A percentile compares a stretch with the other conserved stretches of the same genome.
Evolutionary conservation across 345 rosid species (phyloP).

Genomic region (Populus alba): DNA sequence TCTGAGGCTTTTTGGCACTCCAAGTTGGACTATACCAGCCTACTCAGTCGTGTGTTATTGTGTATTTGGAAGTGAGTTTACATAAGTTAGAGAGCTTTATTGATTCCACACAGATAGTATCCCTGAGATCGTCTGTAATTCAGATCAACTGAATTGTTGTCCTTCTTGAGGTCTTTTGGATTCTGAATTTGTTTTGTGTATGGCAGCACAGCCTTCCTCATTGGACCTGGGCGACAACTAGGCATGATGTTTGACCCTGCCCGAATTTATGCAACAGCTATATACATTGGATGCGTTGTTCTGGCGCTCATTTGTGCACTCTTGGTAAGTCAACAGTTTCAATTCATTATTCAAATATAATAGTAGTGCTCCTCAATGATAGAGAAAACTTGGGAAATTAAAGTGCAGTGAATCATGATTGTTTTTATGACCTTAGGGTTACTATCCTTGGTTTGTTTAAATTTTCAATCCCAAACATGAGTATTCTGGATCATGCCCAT

Average conservation of each 20-base stretch:
- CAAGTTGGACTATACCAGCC: neutral
- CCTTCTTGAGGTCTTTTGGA: slow-evolving; percentile 8
- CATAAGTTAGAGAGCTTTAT: neutral
- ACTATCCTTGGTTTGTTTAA: neutral
- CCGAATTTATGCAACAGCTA: slow-evolving; percentile 69
- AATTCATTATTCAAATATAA: neutral
- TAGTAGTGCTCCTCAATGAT: neutral
- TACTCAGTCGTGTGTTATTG: neutral
- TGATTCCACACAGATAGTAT: neutral
- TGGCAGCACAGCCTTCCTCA: slow-evolving; percentile 97
- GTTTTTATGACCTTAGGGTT: neutral
- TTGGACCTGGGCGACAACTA: slow-evolving; percentile 71
- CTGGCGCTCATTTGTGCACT: slow-evolving; percentile 83
- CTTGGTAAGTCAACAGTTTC: slow-evolving; percentile 48
- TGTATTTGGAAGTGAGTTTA: neutral
- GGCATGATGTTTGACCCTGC: slow-evolving; percentile 85
- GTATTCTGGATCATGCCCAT: neutral
- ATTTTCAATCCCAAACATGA: neutral
- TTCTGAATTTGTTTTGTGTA: slow-evolving; percentile 29
- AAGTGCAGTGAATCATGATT: neutral
- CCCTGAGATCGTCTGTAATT: neutral
- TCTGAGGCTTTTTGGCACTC: neutral
- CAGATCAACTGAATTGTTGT: neutral
- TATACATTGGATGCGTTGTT: slow-evolving; percentile 69
- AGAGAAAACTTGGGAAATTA: neutral